Conservation (phyloP, 352 stramenopile species). For the Phytophthora litchii region DNA sequence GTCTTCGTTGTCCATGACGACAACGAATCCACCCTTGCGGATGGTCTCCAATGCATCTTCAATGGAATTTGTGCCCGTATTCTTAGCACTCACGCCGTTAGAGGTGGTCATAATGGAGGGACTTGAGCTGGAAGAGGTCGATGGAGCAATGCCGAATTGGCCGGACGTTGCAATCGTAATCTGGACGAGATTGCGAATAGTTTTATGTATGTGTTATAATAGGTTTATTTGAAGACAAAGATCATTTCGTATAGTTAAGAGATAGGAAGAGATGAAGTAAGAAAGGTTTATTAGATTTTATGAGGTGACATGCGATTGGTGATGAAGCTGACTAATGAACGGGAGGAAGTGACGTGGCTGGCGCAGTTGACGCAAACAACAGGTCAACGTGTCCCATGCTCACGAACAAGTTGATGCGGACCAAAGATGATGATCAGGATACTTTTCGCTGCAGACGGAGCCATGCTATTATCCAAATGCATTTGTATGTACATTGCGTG, state of each 20-base stretch:
- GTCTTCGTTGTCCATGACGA: slow-evolving; percentile 97
- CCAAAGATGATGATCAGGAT: slow-evolving; percentile 5
- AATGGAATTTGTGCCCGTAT: slow-evolving; percentile 61
- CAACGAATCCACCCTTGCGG: slow-evolving; percentile 70
- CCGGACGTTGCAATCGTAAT: slow-evolving; percentile 25
- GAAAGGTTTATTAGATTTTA: not conserved
- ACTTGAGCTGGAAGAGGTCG: slow-evolving; percentile 12
- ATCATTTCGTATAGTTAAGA: not conserved
- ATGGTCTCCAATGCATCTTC: slow-evolving; percentile 71
- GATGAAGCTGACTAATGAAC: slow-evolving; percentile 11
- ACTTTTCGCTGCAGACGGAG: not conserved
- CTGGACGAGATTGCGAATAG: slow-evolving; percentile 15
- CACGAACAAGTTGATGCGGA: slow-evolving; percentile 5
- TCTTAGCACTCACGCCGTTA: slow-evolving; percentile 13
- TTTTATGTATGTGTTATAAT: not conserved
- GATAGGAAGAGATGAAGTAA: not conserved
- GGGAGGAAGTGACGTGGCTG: slow-evolving; percentile 21
- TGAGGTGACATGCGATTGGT: slow-evolving; percentile 6
- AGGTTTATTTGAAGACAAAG: not conserved
- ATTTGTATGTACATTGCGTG: slow-evolving; percentile 5
- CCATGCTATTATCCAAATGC: not conserved
- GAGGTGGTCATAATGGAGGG: slow-evolving; percentile 18
- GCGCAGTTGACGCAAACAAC: slow-evolving; percentile 31
- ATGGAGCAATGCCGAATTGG: slow-evolving; percentile 25
- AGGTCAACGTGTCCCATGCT: slow-evolving; percentile 18